Evolutionary conservation across 768 basidiomycete genomes (phyloP).

Genomic region (Filobasidium wieringae): DNA sequence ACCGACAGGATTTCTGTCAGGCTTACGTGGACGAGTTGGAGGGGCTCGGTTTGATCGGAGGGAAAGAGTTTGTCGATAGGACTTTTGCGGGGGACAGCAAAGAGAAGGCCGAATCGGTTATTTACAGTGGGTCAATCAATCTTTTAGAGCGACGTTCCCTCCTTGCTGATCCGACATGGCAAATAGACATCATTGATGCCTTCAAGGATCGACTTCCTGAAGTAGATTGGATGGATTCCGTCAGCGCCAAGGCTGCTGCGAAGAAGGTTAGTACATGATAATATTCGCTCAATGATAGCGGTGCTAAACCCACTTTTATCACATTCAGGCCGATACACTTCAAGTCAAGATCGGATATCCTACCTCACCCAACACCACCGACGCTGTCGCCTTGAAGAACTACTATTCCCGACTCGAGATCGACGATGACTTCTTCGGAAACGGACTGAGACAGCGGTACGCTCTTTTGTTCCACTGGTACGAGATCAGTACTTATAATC

Average conservation of each 20-base stretch:
- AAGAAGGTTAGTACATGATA: constrained; percentile 52
- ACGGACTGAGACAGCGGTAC: constrained; percentile 45
- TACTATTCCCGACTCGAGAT: constrained; percentile 64
- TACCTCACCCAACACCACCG: constrained; percentile 64
- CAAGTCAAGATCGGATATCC: constrained; percentile 91
- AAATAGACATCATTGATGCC: constrained; percentile 53
- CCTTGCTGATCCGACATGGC: not conserved
- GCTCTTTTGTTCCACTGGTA: constrained; percentile 30
- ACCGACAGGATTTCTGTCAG: constrained; percentile 74
- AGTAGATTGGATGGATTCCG: constrained; percentile 83
- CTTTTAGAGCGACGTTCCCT: not conserved
- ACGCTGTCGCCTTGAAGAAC: constrained; percentile 53
- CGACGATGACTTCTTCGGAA: constrained; percentile 67
- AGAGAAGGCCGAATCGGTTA: constrained; percentile 68
- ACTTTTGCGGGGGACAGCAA: constrained; percentile 50
- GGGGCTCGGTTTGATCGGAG: constrained; percentile 69
- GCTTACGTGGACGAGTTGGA: constrained; percentile 52
- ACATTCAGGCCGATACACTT: constrained; percentile 57
- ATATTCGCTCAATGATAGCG: not conserved
- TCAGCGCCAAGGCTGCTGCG: constrained; percentile 66
- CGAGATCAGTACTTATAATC: not conserved
- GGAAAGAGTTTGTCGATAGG: constrained; percentile 60
- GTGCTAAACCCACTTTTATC: not conserved
- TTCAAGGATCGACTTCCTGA: constrained; percentile 65
- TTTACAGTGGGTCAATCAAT: constrained; percentile 51